Evolutionary conservation across 257 asterid genomes (phyloP), one percentile per base, ranked within the genome.

Genomic region (Nicotiana knightiana): DNA sequence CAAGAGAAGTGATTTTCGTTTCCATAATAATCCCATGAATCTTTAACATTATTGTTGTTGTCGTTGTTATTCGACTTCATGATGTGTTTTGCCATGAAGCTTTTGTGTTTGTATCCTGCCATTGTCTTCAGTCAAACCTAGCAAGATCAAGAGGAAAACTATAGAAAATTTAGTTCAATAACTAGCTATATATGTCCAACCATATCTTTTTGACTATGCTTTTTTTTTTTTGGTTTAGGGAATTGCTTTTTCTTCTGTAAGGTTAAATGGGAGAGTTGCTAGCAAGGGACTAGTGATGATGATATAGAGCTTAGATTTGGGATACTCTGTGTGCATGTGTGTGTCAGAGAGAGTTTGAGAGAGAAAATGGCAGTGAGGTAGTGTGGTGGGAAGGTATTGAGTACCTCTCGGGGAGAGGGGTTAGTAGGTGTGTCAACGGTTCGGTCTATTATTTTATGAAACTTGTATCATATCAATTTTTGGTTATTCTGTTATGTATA

Each of bases 1-100:
- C 97, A 96, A 62, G 93, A 80, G 63, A 89, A 92, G 32, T 73
- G 39, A 61, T 88, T 93, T 33, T 82, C 90, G 17, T 89, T 48
- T 73, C 79, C 79, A 79, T 12, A 62, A 4, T 79, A 85, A 84
- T 87, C 78, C 43, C 86, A 82, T 67, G 79, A 24, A 33, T 86
- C 86, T 85, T 86, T 85, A 4, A 84, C 76, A 77, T 86, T 86
- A 59, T 84, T 85, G 15, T 80, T 82, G 32, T 87, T 37, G 85
- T 35, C 0, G 18, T 63, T 26, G 37, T n/a, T 46, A 6, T 18
- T 71, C 13, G 7, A 48, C n/a, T 24, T 46, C 7, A 24, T 48
- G 24, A 48, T 43, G 12, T 70, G n/a, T 21, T 37, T 43, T 43
- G 9, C 78, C 78, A 43, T 73, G 61, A 73, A 6, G 13, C 61